Base-by-base conservation (phyloP, 805 yeast genomes). In the Cephaloascus albidus region DNA sequence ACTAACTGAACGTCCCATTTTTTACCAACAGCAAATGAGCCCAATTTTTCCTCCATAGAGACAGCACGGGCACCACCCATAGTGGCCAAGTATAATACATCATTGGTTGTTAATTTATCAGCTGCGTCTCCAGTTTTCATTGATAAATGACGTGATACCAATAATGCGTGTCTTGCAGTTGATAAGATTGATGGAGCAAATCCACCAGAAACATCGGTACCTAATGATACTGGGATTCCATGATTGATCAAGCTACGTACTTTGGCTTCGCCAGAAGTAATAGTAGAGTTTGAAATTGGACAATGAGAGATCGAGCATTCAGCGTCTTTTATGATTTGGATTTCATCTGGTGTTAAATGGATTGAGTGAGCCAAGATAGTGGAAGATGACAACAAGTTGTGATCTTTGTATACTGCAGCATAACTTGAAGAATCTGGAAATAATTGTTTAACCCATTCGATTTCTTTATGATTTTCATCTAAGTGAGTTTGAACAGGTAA, bases 311-410 rank as follows among this genome's bases (percentile, higher is more conserved):
- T 76, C 10, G 96, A 94, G 26, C 86, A 63, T 4, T 74, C 61
- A 17, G 73, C 70, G 15, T 50, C 45, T 44, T 68, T 70, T 35
- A 93, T 66, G 17, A 84, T 43, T 15, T 69, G 58, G 33, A 78
- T 66, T 57, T 90, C 98, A 2, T 67, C 67, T 6, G 74, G 77
- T 2, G 75, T 47, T 39, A 90, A 63, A 52, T 89, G 95, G 31
- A 93, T 69, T 30, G 93, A 94, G 54, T 90, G 98, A 0, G 97
- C 98, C 42, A 90, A 63, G 23, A 87, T 77, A 0, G 97, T 88
- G 45, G 73, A 74, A 1, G 65, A 57, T 17, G 73, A 73, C 36
- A 90, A 59, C 28, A 90, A 60, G 2, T 74, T 71, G 45, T 75
- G 75, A 37, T 69, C 60, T 46, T 81, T 74, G 55, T 90, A 90